Percentiles rank a stretch among this genome's conserved stretches.
phyloP scores from a whole-genome alignment of 2,329 filamentous ascomycete genomes.

The Emmonsiellopsis sp. region DNA sequence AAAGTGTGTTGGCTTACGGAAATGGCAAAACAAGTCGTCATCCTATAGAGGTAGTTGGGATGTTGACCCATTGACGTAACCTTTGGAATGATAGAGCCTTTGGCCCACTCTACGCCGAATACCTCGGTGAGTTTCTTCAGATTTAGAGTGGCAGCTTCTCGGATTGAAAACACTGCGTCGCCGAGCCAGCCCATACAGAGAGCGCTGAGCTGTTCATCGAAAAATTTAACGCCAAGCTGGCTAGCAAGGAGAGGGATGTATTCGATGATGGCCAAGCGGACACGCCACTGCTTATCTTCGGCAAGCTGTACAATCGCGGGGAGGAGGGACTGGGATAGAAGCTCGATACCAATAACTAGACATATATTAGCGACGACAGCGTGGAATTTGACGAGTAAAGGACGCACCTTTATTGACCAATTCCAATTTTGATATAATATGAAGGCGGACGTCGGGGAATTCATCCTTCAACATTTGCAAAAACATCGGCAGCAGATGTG shows the following conservation, averaged over 20 bases:
- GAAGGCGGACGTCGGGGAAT: constrained; percentile 92
- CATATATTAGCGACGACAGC: neutral
- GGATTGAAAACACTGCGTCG: constrained; percentile 96
- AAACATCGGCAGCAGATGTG: constrained; percentile 97
- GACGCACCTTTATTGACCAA: constrained; percentile 82
- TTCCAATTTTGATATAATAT: constrained; percentile 99
- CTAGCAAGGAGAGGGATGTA: constrained; percentile 95
- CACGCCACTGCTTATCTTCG: constrained; percentile 98
- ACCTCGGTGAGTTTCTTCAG: constrained; percentile 98
- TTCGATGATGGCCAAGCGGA: constrained; percentile 95
- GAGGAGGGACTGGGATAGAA: constrained; percentile 90
- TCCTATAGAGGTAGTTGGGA: constrained; percentile 97
- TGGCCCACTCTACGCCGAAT: constrained; percentile 96
- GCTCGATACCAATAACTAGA: constrained; percentile 90
- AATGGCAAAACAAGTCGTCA: constrained; percentile 99
- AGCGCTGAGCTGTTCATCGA: constrained; percentile 91
- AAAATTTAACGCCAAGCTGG: constrained; percentile 93
- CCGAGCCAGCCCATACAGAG: constrained; percentile 98
- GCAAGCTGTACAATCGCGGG: constrained; percentile 95
- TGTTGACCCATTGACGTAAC: constrained; percentile 98
- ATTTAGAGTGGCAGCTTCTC: constrained; percentile 94
- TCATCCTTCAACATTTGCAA: constrained; percentile 99
- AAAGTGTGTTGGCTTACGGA: constrained; percentile 57
- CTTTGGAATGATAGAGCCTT: constrained; percentile 93
- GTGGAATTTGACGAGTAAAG: neutral